Evolutionary conservation across 2,329 filamentous ascomycete genomes (phyloP).

Genomic region (Blastomyces emzantsi): DNA sequence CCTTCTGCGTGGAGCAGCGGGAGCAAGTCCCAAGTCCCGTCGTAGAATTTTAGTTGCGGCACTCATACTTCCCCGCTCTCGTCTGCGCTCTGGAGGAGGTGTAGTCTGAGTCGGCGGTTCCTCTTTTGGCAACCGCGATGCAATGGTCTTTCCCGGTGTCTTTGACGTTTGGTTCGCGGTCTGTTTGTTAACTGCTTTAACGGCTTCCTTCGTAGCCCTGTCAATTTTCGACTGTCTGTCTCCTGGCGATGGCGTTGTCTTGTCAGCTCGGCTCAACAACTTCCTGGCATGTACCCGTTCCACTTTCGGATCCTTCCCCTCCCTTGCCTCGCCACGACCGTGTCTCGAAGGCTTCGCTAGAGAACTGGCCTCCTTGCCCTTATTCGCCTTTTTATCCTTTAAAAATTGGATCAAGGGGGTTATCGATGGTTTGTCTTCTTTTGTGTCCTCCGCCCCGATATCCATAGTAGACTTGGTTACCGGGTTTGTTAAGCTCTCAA

Average conservation of each 20-base stretch:
- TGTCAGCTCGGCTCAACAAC: conserved; percentile 33
- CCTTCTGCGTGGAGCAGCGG: conserved; percentile 32
- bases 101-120: conserved; percentile 10
- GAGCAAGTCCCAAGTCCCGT: conserved; percentile 51
- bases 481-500: conserved; percentile 75
- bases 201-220: conserved; percentile 53
- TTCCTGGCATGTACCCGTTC: conserved; percentile 37
- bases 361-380: conserved; percentile 39
- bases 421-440: conserved; percentile 56
- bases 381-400: conserved; percentile 82
- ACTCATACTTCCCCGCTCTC: conserved; percentile 45
- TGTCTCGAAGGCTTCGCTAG: conserved; percentile 39
- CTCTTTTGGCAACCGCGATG: conserved; percentile 15
- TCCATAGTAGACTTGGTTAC: conserved; percentile 50
- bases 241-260: conserved; percentile 22
- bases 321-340: conserved; percentile 27
- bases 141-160: conserved; percentile 22
- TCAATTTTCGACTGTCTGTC: conserved; percentile 35
- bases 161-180: conserved; percentile 27
- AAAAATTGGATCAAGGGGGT: conserved; percentile 87
- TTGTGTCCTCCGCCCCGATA: conserved; percentile 41
- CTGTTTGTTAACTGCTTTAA: conserved; percentile 47
- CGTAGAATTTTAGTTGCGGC: conserved; percentile 52
- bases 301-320: conserved; percentile 33
- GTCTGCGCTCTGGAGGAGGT: conserved; percentile 41